Conservation (phyloP, 2,329 filamentous ascomycete species). For the Achaetomium macrosporum region DNA sequence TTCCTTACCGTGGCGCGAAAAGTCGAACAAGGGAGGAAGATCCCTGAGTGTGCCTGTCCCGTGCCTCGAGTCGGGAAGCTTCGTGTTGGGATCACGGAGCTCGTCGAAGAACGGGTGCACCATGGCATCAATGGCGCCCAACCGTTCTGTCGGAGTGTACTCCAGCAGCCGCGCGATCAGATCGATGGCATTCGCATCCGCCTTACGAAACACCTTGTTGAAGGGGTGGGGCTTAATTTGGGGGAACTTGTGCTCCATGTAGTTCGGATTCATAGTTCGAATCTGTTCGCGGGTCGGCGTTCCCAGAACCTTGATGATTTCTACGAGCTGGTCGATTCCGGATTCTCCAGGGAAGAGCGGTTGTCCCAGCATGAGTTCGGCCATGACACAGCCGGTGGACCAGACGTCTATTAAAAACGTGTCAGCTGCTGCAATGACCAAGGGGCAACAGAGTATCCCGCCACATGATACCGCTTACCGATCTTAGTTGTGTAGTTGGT, state of each 20-base stretch:
- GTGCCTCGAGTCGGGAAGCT: constrained; percentile 90
- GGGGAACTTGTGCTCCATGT: constrained; percentile 99
- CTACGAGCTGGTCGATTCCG: constrained; percentile 95
- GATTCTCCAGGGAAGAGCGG: constrained; percentile 97
- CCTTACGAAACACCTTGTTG: constrained; percentile 98
- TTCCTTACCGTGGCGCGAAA: constrained; percentile 79
- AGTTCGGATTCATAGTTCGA: constrained; percentile 99
- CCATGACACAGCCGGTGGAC: constrained; percentile 99
- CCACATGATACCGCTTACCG: constrained; percentile 54
- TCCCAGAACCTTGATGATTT: constrained; percentile 98
- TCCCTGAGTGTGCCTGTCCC: constrained; percentile 73
- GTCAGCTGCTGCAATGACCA: not conserved
- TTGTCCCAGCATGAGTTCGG: constrained; percentile 96
- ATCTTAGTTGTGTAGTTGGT: constrained; percentile 99
- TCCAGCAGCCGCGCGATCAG: constrained; percentile 89
- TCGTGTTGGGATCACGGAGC: constrained; percentile 82
- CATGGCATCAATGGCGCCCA: constrained; percentile 93
- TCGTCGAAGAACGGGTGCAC: constrained; percentile 98
- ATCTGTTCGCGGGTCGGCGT: constrained; percentile 97
- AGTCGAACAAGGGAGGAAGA: constrained; percentile 84
- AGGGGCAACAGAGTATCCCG: not conserved
- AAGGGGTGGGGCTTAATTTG: constrained; percentile 99
- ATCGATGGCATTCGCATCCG: constrained; percentile 86
- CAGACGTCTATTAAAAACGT: constrained; percentile 69
- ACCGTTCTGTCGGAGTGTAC: constrained; percentile 93